phyloP scores from a whole-genome alignment of 2,329 filamentous ascomycete genomes.

The Ramularia collo-cygni region DNA sequence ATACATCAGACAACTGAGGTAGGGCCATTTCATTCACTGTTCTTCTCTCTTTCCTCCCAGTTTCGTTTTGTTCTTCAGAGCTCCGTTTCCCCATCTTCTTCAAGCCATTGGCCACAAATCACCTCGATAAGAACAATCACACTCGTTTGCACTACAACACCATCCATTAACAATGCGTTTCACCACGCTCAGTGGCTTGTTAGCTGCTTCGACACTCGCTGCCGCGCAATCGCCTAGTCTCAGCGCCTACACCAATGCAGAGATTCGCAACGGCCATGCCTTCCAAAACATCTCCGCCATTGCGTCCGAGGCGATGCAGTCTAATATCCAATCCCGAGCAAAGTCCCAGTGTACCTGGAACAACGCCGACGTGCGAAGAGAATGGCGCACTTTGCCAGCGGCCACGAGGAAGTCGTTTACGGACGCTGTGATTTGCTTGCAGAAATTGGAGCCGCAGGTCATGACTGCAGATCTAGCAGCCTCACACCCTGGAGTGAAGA shows the following conservation, averaged over 20 bases:
- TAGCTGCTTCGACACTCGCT: slow-evolving; percentile 14
- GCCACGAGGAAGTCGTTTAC: slow-evolving; percentile 27
- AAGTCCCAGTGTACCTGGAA: slow-evolving; percentile 24
- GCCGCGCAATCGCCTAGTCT: slow-evolving; percentile 19
- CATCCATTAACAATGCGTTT: neutral
- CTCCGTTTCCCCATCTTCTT: too few relatives aligned
- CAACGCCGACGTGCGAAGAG: slow-evolving; percentile 21
- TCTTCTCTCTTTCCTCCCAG: too few relatives aligned
- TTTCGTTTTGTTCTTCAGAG: too few relatives aligned
- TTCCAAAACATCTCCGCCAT: slow-evolving; percentile 24
- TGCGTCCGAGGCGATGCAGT: slow-evolving; percentile 24
- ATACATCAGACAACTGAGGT: too few relatives aligned
- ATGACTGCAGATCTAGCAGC: slow-evolving; percentile 22
- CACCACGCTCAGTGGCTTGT: slow-evolving; percentile 2
- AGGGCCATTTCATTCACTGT: too few relatives aligned
- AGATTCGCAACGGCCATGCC: slow-evolving; percentile 26
- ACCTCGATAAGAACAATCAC: too few relatives aligned
- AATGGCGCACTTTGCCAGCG: slow-evolving; percentile 24
- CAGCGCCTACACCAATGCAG: slow-evolving; percentile 19
- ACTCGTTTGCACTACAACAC: neutral
- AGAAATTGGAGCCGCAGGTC: slow-evolving; percentile 20
- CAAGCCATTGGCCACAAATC: too few relatives aligned
- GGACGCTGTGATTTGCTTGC: slow-evolving; percentile 26
- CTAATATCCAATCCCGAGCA: slow-evolving; percentile 20
- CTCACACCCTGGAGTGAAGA: slow-evolving; percentile 25